phyloP scores from a whole-genome alignment of 2,329 filamentous ascomycete species.

The Macrophomina phaseolina region DNA sequence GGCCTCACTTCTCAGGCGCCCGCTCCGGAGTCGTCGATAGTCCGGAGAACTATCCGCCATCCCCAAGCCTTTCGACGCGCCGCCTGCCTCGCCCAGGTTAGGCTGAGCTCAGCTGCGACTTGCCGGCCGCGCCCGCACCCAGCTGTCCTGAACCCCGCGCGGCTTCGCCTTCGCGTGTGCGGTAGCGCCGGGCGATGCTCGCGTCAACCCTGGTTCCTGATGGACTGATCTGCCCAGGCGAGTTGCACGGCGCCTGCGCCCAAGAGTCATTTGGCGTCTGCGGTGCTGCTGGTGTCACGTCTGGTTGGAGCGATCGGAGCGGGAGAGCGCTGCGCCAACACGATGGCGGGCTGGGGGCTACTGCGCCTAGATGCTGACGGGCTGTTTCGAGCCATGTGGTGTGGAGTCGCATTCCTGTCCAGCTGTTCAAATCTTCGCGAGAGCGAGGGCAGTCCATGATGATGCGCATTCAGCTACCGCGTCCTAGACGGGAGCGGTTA shows the following conservation, averaged over 20 bases:
- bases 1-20: constrained; percentile 14
- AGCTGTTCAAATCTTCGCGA: background rate
- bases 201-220: constrained; percentile 12
- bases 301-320: constrained; percentile 21
- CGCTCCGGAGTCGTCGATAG: background rate
- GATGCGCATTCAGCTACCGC: constrained; percentile 22
- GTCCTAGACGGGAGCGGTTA: constrained; percentile 11
- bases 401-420: background rate
- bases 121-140: background rate
- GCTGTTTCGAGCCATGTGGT: background rate
- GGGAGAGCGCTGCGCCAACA: constrained; percentile 1
- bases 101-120: background rate
- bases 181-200: constrained; percentile 19
- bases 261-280: constrained; percentile 1
- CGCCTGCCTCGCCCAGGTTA: background rate
- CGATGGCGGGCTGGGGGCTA: constrained; percentile 12
- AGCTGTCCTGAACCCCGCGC: constrained; percentile 11
- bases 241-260: constrained; percentile 12
- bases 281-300: constrained; percentile 1
- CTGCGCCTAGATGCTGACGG: background rate
- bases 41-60: constrained; percentile 8
- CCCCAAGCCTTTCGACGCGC: constrained; percentile 8
- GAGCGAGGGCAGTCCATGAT: constrained; percentile 11
- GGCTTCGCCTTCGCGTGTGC: constrained; percentile 8
- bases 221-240: constrained; percentile 22